Percentiles rank a stretch among this genome's conserved stretches.
Conservation (phyloP, 2,329 filamentous ascomycete genomes). For the Penicillium frequentans region DNA sequence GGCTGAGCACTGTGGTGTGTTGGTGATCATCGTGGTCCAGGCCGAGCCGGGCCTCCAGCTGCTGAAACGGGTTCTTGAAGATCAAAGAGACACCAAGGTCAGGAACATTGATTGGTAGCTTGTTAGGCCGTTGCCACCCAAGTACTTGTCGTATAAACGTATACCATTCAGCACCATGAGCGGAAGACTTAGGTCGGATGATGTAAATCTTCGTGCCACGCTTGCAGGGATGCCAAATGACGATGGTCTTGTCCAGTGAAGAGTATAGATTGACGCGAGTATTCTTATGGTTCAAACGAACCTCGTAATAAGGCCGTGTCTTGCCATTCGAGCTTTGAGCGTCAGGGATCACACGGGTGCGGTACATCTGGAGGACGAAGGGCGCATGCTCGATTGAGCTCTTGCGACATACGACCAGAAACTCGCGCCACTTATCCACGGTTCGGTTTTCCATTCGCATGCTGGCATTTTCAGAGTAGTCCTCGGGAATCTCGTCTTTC, state of each 20-base stretch:
- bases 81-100: conserved; percentile 61
- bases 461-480: conserved; percentile 65
- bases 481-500: conserved; percentile 54
- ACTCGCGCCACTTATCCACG: conserved; percentile 67
- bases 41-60: conserved; percentile 44
- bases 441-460: conserved; percentile 58
- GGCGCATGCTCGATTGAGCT: conserved; percentile 55
- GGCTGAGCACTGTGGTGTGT: conserved; percentile 43
- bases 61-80: conserved; percentile 61
- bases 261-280: conserved; percentile 65
- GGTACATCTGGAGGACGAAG: conserved; percentile 61
- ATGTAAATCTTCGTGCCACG: conserved; percentile 61
- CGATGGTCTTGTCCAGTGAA: conserved; percentile 65
- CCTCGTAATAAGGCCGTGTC: conserved; percentile 57
- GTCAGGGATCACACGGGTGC: conserved; percentile 63
- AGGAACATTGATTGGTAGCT: conserved; percentile 62
- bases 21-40: conserved; percentile 44
- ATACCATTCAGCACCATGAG: conserved; percentile 67
- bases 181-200: conserved; percentile 60
- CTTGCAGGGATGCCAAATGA: conserved; percentile 59
- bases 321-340: conserved; percentile 55
- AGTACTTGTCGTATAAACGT: conserved; percentile 63
- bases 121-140: conserved; percentile 57
- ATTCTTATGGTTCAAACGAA: conserved; percentile 55
- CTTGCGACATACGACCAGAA: conserved; percentile 61